Percentiles rank a stretch among this genome's conserved stretches.
Evolutionary conservation across 2,329 filamentous ascomycete genomes (phyloP).

Genomic region (Rugonectria rugulosa): DNA sequence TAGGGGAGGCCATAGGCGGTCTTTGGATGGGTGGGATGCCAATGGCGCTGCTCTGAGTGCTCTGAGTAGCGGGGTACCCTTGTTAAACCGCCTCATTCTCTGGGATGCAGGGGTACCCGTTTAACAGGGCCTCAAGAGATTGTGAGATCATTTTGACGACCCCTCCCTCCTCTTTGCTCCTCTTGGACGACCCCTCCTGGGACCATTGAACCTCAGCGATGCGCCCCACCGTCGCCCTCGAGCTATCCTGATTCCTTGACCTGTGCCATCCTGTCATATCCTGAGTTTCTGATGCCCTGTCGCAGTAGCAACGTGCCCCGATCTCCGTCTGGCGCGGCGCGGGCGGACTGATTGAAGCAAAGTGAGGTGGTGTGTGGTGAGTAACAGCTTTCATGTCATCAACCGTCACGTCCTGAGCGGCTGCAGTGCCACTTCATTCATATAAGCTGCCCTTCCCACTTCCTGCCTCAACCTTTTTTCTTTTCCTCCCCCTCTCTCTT

Average conservation of each 20-base stretch:
- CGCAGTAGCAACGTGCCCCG: conserved; percentile 7
- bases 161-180: conserved; percentile 9
- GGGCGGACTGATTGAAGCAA: not conserved
- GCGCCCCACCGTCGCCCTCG: conserved; percentile 33
- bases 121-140: conserved; percentile 26
- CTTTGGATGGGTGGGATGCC: conserved; percentile 21
- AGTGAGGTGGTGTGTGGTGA: conserved; percentile 17
- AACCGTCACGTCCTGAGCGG: conserved; percentile 2
- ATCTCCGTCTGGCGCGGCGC: too few relatives aligned
- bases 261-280: conserved; percentile 11
- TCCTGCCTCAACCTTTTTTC: conserved; percentile 13
- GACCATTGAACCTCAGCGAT: conserved; percentile 6
- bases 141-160: conserved; percentile 33
- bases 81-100: not conserved
- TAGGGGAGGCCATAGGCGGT: too few relatives aligned
- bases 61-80: conserved; percentile 30
- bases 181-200: conserved; percentile 6
- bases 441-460: conserved; percentile 28
- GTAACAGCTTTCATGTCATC: conserved; percentile 32
- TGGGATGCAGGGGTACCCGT: conserved; percentile 10
- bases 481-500: conserved; percentile 26
- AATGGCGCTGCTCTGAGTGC: conserved; percentile 3
- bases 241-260: conserved; percentile 15
- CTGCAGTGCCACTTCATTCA: conserved; percentile 12
- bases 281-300: not conserved